Percentiles rank a stretch among this genome's conserved stretches.
These are phyloP conservation scores for Hibiscus mutabilis DNA, from an alignment of 345 rosid genomes.

Conservation along the genomic window DNA sequence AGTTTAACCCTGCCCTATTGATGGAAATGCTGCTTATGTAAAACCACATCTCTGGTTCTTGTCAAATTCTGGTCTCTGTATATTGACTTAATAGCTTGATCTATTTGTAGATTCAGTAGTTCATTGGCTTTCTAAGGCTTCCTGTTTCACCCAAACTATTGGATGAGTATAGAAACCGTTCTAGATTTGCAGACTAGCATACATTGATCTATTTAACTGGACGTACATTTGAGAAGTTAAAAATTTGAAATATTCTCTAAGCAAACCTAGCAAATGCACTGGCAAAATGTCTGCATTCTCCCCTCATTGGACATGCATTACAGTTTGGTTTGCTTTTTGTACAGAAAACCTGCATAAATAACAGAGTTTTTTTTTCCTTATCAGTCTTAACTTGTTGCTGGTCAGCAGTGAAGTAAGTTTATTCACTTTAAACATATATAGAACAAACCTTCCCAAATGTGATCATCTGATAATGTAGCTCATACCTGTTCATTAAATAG, in stretches of 20 bases:
- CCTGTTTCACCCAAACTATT: not conserved
- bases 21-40: not conserved
- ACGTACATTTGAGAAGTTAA: slow-evolving; percentile 2
- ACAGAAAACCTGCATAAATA: slow-evolving; percentile 77
- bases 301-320: slow-evolving; percentile 97
- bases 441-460: slow-evolving; percentile 90
- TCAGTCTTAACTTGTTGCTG: slow-evolving; percentile 13
- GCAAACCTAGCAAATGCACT: slow-evolving; percentile 97
- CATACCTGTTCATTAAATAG: slow-evolving; percentile 57
- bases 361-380: slow-evolving; percentile 16
- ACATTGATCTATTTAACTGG: not conserved
- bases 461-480: slow-evolving; percentile 94
- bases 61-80: not conserved
- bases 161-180: not conserved
- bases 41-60: not conserved
- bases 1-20: not conserved
- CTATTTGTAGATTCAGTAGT: slow-evolving; percentile 3
- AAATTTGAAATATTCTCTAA: slow-evolving; percentile 10
- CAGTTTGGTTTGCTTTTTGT: slow-evolving; percentile 93
- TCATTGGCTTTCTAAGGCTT: not conserved
- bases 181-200: slow-evolving; percentile 5
- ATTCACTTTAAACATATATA: not conserved
- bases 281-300: slow-evolving; percentile 97
- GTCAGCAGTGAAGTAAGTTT: slow-evolving; percentile 5
- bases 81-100: not conserved